Base-by-base conservation (phyloP, 176 grass and related monocot species). In the Aegilops umbellulata region DNA sequence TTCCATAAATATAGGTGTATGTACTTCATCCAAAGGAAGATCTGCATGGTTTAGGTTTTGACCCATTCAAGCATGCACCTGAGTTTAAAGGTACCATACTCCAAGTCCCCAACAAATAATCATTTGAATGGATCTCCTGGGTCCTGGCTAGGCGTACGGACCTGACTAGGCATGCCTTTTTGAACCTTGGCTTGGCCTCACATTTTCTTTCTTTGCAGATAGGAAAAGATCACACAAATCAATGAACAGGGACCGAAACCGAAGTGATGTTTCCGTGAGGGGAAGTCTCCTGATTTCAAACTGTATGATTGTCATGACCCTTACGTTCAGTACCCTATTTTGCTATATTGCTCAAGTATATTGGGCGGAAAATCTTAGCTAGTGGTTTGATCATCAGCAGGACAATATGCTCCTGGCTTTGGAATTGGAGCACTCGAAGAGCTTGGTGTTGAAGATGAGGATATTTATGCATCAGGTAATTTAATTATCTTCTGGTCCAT, bases 351-450 rank as follows among this genome's bases (percentile, higher is more conserved):
- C 68, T 77, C 57, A 32, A 27, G 32, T 81, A 82, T 42, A 82
- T 64, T 72, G 46, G 73, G 29, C 11, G 41, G 72, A 29, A 46
- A 64, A 74, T 41, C 69, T 81, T 90, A 84, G 30, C 76, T 76
- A 74, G 61, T 42, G 8, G 19, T 51, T 90, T 29, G 47, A 88
- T 90, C 86, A 89, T 91, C 89, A 98, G 93, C 90, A 88, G 90
- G 91, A 89, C 86, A 90, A 76, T 98, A 92, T 92, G 93, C 93
- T 31, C 91, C 96, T 62, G 93, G 93, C 36, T 98, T 98, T 88
- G 93, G 96, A 65, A 98, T 98, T 88, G 96, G 96, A 82, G 96
- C 96, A 70, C 91, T 98, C 1, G 96, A 98, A 86, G 96, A 98
- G 78, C 92, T 95, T 91, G 96, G 93, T 94, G 83, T 91, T 84